Evolutionary conservation across 257 asterid species (phyloP).

Genomic region (Solanum clarkiae): DNA sequence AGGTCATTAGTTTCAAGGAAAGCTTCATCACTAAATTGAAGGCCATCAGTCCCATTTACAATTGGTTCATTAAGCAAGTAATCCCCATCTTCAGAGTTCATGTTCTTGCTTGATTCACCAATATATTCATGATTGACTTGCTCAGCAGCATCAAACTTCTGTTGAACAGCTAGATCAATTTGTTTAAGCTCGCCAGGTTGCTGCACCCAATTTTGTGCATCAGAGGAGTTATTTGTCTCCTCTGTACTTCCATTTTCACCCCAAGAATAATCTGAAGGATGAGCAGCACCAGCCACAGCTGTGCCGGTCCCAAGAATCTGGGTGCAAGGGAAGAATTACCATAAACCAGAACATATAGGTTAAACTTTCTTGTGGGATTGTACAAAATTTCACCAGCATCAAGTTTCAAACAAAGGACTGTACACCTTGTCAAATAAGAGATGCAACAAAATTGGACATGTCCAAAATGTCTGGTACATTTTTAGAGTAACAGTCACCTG

Average conservation of each 20-base stretch:
- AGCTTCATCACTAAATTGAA: slow-evolving; percentile 40
- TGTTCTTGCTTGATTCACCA: slow-evolving; percentile 56
- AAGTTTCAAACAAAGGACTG: neutral
- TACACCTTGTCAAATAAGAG: neutral
- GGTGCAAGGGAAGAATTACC: neutral
- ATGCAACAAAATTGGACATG: neutral
- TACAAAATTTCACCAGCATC: neutral
- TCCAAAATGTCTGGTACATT: neutral
- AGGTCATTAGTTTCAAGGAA: slow-evolving; percentile 70
- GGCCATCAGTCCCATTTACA: slow-evolving; percentile 27
- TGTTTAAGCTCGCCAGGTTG: slow-evolving; percentile 25
- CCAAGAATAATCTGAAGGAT: slow-evolving; percentile 19
- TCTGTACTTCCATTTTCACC: slow-evolving; percentile 27
- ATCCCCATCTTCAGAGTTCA: slow-evolving; percentile 29
- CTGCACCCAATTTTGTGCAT: slow-evolving; percentile 1
- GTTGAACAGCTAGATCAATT: slow-evolving; percentile 25
- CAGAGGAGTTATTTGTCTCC: slow-evolving; percentile 27
- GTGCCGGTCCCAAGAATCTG: slow-evolving; percentile 61
- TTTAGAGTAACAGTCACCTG: neutral
- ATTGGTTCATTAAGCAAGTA: slow-evolving; percentile 56
- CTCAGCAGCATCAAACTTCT: slow-evolving; percentile 18
- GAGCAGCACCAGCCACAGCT: slow-evolving; percentile 22
- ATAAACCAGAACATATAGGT: neutral
- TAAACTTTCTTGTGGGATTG: neutral
- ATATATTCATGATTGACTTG: slow-evolving; percentile 67